Evolutionary conservation across 2,329 filamentous ascomycete species (phyloP).

Genomic region (Phaeosphaeria sp.): DNA sequence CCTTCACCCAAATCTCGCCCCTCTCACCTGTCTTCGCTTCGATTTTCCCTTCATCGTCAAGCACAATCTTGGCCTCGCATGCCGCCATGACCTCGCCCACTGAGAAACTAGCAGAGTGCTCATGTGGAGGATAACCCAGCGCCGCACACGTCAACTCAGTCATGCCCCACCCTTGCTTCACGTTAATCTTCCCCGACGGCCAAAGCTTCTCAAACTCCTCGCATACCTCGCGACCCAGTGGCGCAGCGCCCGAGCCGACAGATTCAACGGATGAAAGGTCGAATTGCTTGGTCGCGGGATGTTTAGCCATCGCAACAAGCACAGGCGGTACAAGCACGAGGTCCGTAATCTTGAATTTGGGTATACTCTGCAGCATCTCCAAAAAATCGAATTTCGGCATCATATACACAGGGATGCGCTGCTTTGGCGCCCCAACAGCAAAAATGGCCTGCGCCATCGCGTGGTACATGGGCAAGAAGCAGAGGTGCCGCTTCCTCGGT

Average conservation of each 20-base stretch:
- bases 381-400: conserved; percentile 81
- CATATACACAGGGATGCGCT: conserved; percentile 73
- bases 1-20: conserved; percentile 77
- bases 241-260: conserved; percentile 73
- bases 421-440: conserved; percentile 63
- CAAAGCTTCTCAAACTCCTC: conserved; percentile 65
- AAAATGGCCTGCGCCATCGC: conserved; percentile 70
- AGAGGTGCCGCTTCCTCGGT: conserved; percentile 58
- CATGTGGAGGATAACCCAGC: conserved; percentile 67
- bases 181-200: conserved; percentile 55
- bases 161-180: conserved; percentile 86
- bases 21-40: conserved; percentile 59
- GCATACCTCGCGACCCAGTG: conserved; percentile 54
- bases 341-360: conserved; percentile 71
- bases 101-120: conserved; percentile 51
- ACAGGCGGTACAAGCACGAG: conserved; percentile 77
- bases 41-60: conserved; percentile 59
- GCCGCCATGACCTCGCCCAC: conserved; percentile 77
- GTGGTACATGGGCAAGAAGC: conserved; percentile 70
- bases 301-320: conserved; percentile 74
- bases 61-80: conserved; percentile 70
- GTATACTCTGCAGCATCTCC: conserved; percentile 71
- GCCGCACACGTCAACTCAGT: conserved; percentile 78
- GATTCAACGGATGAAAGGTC: conserved; percentile 70
- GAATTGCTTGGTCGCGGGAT: conserved; percentile 68